Evolutionary conservation across 2,329 filamentous ascomycete species (phyloP).

Genomic region (Cryphonectria japonica): DNA sequence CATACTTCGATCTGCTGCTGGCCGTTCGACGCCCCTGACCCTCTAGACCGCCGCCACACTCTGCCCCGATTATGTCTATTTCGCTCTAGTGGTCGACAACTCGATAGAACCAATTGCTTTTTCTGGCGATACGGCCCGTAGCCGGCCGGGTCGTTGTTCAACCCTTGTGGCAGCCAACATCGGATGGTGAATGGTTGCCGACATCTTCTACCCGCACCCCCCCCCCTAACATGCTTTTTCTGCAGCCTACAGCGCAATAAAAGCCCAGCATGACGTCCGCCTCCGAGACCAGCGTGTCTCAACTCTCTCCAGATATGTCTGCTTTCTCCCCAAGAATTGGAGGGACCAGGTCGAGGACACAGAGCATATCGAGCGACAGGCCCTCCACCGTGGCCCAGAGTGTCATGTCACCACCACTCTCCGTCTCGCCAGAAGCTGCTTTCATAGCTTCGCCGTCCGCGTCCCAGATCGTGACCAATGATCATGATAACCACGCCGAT

Average conservation of each 20-base stretch:
- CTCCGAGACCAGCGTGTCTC: conserved; percentile 25
- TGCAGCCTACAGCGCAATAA: conserved; percentile 19
- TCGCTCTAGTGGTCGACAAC: conserved; percentile 6
- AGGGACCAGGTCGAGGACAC: conserved; percentile 49
- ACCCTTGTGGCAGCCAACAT: conserved; percentile 12
- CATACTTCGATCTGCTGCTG: conserved; percentile 11
- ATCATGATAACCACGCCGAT: conserved; percentile 76
- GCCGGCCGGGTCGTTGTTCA: conserved; percentile 17
- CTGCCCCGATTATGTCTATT: neutral
- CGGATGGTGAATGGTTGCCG: conserved; percentile 21
- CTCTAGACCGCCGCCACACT: conserved; percentile 8
- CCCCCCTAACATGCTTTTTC: conserved; percentile 17
- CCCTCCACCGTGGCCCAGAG: conserved; percentile 63
- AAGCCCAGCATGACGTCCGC: conserved; percentile 25
- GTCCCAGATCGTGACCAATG: conserved; percentile 87
- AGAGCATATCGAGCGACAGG: conserved; percentile 73
- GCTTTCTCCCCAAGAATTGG: conserved; percentile 29
- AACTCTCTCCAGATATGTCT: conserved; percentile 22
- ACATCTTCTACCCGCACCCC: conserved; percentile 4
- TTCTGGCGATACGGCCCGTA: conserved; percentile 22
- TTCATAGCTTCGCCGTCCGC: conserved; percentile 90
- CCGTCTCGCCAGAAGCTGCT: conserved; percentile 75
- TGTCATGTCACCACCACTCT: conserved; percentile 67
- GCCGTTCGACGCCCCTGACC: conserved; percentile 6
- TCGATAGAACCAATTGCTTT: conserved; percentile 13